Evolutionary conservation across 192 early-diverging fungal species (phyloP).

Genomic region (Dissophora ornata): DNA sequence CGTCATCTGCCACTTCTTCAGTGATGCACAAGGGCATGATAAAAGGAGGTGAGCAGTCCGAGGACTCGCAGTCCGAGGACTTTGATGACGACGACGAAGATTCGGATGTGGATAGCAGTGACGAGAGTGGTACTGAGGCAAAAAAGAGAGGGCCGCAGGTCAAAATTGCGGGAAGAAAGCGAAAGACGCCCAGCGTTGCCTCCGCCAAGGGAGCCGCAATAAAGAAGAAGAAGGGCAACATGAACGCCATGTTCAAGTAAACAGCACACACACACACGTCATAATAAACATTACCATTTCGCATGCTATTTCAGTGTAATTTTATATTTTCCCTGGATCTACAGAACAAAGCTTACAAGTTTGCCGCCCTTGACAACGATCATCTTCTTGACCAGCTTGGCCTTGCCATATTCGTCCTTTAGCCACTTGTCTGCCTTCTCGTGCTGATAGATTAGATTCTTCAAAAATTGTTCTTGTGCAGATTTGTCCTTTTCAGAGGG

Average conservation of each 20-base stretch:
- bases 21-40: too few species aligned
- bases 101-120: neutral
- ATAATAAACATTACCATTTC: too few species aligned
- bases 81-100: too few species aligned
- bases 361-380: slow-evolving; percentile 80
- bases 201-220: neutral
- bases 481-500: slow-evolving; percentile 35
- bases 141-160: neutral
- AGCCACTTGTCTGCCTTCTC: slow-evolving; percentile 66
- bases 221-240: neutral
- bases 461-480: slow-evolving; percentile 57
- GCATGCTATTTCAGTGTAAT: too few species aligned
- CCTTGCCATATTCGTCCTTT: slow-evolving; percentile 40
- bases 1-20: too few species aligned
- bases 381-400: slow-evolving; percentile 60
- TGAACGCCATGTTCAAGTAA: neutral
- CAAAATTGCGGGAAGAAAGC: slow-evolving; percentile 1
- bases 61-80: neutral
- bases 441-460: slow-evolving; percentile 52
- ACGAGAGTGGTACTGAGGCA: neutral
- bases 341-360: slow-evolving; percentile 80
- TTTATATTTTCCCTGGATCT: slow-evolving; percentile 6
- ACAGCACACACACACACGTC: too few species aligned
- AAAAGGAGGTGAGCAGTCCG: too few species aligned
- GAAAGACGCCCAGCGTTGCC: neutral